Base-by-base conservation (phyloP, 1,284 basidiomycete genomes). In the Boletus holoroseus region DNA sequence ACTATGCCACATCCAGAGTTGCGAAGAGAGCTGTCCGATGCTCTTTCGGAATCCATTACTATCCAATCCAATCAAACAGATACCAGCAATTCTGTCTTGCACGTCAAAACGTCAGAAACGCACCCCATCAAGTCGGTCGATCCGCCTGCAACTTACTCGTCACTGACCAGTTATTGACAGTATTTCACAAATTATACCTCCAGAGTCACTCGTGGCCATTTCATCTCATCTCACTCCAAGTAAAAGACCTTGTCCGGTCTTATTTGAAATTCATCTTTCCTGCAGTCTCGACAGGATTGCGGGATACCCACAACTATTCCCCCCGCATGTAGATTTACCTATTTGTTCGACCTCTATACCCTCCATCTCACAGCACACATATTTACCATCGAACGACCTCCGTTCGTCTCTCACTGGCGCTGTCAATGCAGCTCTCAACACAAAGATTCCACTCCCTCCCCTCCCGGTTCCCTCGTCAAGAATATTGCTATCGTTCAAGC, bases 81-180 rank as follows among this genome's bases (percentile, higher is more conserved):
- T 34, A 48, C 45, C 44, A 45, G 44, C 34, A 50, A 49, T 18
- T 37, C 46, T 47, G 55, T 49, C 47, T 58, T 43, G 38, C 60
- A 55, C 41, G 54, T 83, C 53, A 91, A 91, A 63, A 94, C 91
- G 0, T 91, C 88, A 1, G 74, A 81, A 42, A 81, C 86, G 0
- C 90, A 94, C 68, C 91, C 91, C 3, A 88, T 94, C 64, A 89
- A 91, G 88, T 91, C 62, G 61, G 70, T 67, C 35, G 11, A 3
- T 20, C 18, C 26, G 20, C 35, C 37, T 5, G 18, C 44, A 26
- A 22, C 18, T 28, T 32, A 31, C 30, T 34, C 43, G 8, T 47
- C 54, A 54, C 36, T 63, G 47, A 58, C 50, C 30, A 46, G 27
- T 38, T 13, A 5, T 54, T 24, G 40, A 6, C 56, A 88, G 85